These are phyloP conservation scores for Colletotrichum sp. DNA, from an alignment of 2,329 filamentous ascomycete species.

Conservation along the genomic window DNA sequence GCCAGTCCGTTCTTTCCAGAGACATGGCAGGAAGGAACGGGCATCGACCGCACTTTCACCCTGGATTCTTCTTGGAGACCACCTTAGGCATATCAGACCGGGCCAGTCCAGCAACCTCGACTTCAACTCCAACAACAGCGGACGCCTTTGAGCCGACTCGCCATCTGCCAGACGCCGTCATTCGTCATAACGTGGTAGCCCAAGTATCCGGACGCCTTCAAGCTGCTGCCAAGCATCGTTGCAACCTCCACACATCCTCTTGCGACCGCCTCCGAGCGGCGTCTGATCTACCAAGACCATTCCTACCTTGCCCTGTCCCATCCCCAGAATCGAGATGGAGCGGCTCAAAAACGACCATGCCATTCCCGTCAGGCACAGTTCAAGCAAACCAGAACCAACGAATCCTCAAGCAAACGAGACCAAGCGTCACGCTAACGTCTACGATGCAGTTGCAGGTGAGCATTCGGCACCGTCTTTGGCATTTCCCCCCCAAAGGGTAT, in stretches of 20 bases:
- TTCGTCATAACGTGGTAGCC: background rate
- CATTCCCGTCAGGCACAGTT: background rate
- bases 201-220: background rate
- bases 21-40: background rate
- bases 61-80: background rate
- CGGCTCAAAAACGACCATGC: background rate
- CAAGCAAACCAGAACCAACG: background rate
- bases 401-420: background rate
- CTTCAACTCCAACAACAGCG: background rate
- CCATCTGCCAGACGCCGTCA: background rate
- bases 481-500: background rate
- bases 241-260: background rate
- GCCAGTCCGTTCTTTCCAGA: background rate
- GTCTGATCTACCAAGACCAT: background rate
- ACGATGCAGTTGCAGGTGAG: constrained; percentile 75
- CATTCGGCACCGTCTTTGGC: background rate
- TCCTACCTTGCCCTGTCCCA: background rate
- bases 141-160: background rate
- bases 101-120: background rate
- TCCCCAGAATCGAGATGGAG: background rate
- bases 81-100: background rate
- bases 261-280: background rate
- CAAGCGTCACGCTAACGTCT: constrained; percentile 59
- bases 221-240: background rate
- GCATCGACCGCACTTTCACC: background rate